Evolutionary conservation across 352 stramenopile genomes (phyloP).

Genomic region (Phytophthora pistaciae): DNA sequence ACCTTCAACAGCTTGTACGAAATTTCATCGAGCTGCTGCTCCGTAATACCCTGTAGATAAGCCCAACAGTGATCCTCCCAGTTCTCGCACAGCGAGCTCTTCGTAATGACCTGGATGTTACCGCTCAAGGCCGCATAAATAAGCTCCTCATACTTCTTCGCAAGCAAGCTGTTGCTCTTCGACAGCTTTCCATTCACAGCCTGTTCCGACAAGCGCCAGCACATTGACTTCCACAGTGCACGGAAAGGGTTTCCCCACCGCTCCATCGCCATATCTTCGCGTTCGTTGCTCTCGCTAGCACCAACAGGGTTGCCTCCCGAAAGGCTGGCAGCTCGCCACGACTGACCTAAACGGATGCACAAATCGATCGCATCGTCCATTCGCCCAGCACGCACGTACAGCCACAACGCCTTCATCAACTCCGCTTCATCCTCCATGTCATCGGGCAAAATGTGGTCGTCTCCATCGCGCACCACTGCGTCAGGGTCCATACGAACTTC

Average conservation of each 20-base stretch:
- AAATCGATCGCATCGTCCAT: conserved; percentile 74
- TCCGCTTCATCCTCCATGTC: conserved; percentile 86
- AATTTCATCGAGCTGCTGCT: conserved; percentile 78
- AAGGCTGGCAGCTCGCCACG: conserved; percentile 83
- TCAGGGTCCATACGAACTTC: conserved; percentile 77
- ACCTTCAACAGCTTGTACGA: conserved; percentile 76
- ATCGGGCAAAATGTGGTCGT: conserved; percentile 70
- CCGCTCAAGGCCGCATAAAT: conserved; percentile 85
- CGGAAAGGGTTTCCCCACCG: conserved; percentile 86
- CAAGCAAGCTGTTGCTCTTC: conserved; percentile 70
- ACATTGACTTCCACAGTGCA: conserved; percentile 89
- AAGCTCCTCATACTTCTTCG: conserved; percentile 80
- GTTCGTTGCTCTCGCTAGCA: conserved; percentile 62
- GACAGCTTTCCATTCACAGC: conserved; percentile 48
- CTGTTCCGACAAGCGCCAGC: conserved; percentile 83
- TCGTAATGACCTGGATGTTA: conserved; percentile 70
- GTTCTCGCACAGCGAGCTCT: conserved; percentile 74
- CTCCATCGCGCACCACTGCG: conserved; percentile 67
- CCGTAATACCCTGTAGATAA: conserved; percentile 72
- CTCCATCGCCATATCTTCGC: conserved; percentile 54
- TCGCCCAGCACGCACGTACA: conserved; percentile 73
- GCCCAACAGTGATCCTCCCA: conserved; percentile 92
- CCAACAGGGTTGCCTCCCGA: conserved; percentile 70
- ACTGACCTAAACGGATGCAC: conserved; percentile 77
- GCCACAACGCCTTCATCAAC: conserved; percentile 80